Evolutionary conservation across 495 filamentous ascomycete species (phyloP), one percentile per base, ranked within the genome.

Genomic region (Cryomyces minteri): DNA sequence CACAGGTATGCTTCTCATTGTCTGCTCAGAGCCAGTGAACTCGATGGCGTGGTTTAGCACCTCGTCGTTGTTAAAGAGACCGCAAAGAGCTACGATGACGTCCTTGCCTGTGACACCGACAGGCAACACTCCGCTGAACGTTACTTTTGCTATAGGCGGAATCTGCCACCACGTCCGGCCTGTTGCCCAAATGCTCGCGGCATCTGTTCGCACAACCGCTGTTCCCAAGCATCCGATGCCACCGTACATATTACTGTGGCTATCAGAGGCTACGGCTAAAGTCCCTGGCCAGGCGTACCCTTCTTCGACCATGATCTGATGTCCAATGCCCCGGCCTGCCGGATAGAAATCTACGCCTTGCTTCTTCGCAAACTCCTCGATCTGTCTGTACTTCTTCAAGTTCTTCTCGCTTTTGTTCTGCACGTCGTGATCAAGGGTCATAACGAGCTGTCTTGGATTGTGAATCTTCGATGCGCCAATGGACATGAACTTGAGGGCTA

Each of bases 11-110:
- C 75, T 88, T 11, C 59, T 43, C 67, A 96, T 70, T 0, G 88
- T 93, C 52, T 84, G 69, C 51, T 81, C 74, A 0, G 79, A 74
- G 0, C 87, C 88, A 5, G 74, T 77, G 55, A 95, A 94, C 59
- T 96, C 88, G 51, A 96, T 80, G 7, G 79, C 79, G 62, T 94
- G 86, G 61, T 96, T 98, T 6, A 95, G 67, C 0, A 94, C 90
- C 39, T 94, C 84, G 52, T 92, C 84, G 30, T 80, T 75, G 58
- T 83, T 82, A 67, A 96, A 92, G 8, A 94, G 61, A 5, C 80
- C 83, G 51, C 87, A 94, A 2, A 96, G 67, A 0, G 85, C 80
- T 12, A 96, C 76, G 56, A 98, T 96, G 12, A 94, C 80, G 62
- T 98, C 88, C 62, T 96, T 98, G 39, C 86, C 88, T 0, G 85